Evolutionary conservation across 495 filamentous ascomycete species (phyloP), one percentile per base, ranked within the genome.

Genomic region (Podospora bellae-mahoneyi): DNA sequence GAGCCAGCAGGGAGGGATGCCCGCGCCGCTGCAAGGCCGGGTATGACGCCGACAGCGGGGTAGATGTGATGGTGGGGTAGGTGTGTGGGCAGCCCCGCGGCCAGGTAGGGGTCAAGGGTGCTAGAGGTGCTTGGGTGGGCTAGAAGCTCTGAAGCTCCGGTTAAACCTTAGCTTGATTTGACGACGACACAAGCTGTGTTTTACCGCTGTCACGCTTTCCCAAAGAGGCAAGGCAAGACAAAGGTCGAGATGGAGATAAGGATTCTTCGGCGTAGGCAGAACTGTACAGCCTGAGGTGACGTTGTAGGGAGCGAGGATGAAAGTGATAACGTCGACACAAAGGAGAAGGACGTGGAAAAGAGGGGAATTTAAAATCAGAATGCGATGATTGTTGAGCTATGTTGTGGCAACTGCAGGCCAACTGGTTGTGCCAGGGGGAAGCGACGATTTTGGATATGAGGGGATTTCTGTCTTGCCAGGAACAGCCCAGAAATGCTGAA

Each of bases 31-130:
- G 68, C 68, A 44, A 58, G 64, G 28, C 32, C n/a, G 61, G 55
- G 64, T 65, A 66, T 71, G 69, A 71, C 66, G 68, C 64, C 34
- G 58, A 71, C 69, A 60, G 69, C 69, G 69, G 69, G 69, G 69
- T 71, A 63, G 62, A 66, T 57, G 66, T 54, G 64, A 64, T 64
- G 64, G 69, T 71, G 69, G 69, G 69, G 69, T 68, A 9, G 39
- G 28, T 55, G 68, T 48, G 60, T 23, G 23, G 48, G 23, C 18
- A n/a, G 19, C 0, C 59, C 59, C 18, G 61, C 30, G n/a, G 30
- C 39, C 39, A 48, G 39, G 39, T 48, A 63, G 16, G 18, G n/a
- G 32, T 44, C 61, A 63, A 44, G 61, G 59, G 26, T 26, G 27
- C 23, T 28, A 28, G 59, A 30, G 39, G 0, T 48, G 39, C 39